Base-by-base conservation (phyloP, 2,329 filamentous ascomycete genomes). In the Leptoxyphium fumago region DNA sequence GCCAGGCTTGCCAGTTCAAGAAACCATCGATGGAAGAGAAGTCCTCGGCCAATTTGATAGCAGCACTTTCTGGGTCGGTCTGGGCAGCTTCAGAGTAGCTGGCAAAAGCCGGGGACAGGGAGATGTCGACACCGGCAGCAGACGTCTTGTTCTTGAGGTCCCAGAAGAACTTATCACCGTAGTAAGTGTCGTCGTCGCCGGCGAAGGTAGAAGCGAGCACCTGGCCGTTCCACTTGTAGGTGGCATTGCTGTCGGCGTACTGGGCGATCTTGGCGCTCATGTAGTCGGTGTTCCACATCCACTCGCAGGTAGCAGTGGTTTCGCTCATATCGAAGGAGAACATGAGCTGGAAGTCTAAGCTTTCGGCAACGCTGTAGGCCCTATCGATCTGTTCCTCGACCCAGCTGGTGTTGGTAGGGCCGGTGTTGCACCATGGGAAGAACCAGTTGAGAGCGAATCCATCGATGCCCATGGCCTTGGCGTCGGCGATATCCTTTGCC, bases 1-100 rank as follows among this genome's bases (percentile, higher is more conserved):
- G 60, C 60, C 60, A 63, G n/a, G 61, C 59, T 52, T 63, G 61
- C 60, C 61, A 63, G 52, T 64, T 63, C 50, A 61, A 53, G 51
- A 58, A 64, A 43, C 61, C 61, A 40, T 63, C 61, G 41, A 61
- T 57, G 17, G 59, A 55, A 29, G 56, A 42, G 43, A 56, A 64
- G 17, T 62, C 56, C 39, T 44, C 51, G 38, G 62, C 49, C 41
- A 61, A 49, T 14, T 53, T 46, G 34, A 49, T 50, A 10, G 56
- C 55, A 6, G 54, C 48, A 29, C 48, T 41, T 1, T 49, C 29
- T 3, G 58, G 40, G 39, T 55, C 45, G 18, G 46, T 48, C 44
- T 61, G 54, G 17, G 57, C 60, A 30, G 46, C 50, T 42, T 56
- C 52, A 5, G 60, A 54, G 50, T 58, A 62, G 8, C 48, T 54